These are phyloP conservation scores for Oenanthe sinensis DNA, from an alignment of 129 eudicot species.

Conservation along the genomic window DNA sequence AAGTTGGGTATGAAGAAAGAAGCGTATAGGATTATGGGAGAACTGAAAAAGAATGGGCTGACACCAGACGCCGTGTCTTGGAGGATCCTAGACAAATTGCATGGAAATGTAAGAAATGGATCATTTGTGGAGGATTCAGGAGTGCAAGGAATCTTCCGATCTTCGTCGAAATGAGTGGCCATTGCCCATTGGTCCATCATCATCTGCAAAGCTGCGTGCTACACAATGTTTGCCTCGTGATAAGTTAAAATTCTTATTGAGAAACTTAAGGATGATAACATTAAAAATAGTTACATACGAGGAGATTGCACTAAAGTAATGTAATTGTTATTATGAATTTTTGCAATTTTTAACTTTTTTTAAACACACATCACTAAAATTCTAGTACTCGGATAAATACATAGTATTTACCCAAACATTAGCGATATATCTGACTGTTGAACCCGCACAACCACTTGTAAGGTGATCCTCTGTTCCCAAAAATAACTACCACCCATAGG, in stretches of 20 bases:
- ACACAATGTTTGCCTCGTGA: background rate
- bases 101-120: slow-evolving; percentile 17
- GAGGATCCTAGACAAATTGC: slow-evolving; percentile 81
- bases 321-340: no score
- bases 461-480: background rate
- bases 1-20: slow-evolving; percentile 63
- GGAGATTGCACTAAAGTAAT: no score
- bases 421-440: background rate
- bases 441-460: background rate
- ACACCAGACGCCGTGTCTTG: slow-evolving; percentile 79
- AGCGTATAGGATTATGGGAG: slow-evolving; percentile 74
- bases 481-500: background rate
- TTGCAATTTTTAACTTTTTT: no score
- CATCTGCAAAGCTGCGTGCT: background rate
- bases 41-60: slow-evolving; percentile 83
- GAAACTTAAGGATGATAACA: background rate
- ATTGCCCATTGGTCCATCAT: background rate
- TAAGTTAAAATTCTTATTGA: background rate
- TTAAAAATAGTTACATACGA: no score
- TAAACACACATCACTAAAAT: no score
- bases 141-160: background rate
- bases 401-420: no score
- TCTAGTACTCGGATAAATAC: no score
- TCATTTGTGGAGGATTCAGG: slow-evolving; percentile 12
- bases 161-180: background rate